Evolutionary conservation across 2,329 filamentous ascomycete species (phyloP), one percentile per base, ranked within the genome.

Genomic region (Salinomyces thailandicus): DNA sequence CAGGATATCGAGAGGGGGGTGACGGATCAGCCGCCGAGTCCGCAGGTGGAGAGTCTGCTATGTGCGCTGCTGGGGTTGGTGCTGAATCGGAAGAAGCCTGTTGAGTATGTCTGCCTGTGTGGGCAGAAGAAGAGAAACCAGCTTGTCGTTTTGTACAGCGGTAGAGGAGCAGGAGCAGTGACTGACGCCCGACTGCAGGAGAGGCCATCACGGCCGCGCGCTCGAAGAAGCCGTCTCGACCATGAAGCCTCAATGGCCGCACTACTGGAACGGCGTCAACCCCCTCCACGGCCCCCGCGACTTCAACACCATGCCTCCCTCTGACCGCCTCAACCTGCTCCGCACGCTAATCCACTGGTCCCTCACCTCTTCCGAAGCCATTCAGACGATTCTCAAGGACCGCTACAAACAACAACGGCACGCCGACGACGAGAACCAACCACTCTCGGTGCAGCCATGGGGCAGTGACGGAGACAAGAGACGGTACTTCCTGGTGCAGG

Each of bases 71-170:
- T 98, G 30, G 80, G 83, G 19, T 69, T 98, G 51, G 75, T 95
- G 37, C 71, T 98, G 54, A 98, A 98, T 62, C 80, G 91, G 61
- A 96, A 98, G 70, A 94, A 98, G 60, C 87, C 94, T 64, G 84
- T 96, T 58, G 94, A 98, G 91, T 96, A 75, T 63, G 85, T 67
- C 48, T 44, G 45, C 45, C 56, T 14, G 36, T 18, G 35, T 17
- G 14, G n/a, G 5, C 31, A 20, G 19, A 28, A 22, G 7, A 17
- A 29, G 20, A 24, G 20, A n/a, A 24, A n/a, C 20, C 7, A 24
- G 20, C 7, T n/a, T n/a, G n/a, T n/a, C n/a, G n/a, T n/a, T n/a
- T n/a, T n/a, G n/a, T n/a, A n/a, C n/a, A n/a, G n/a, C n/a, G n/a
- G n/a, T n/a, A n/a, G n/a, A n/a, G 4, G 22, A 9, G n/a, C 22